These are phyloP conservation scores for Daldinia caldariorum DNA, from an alignment of 495 filamentous ascomycete species.

Conservation along the genomic window DNA sequence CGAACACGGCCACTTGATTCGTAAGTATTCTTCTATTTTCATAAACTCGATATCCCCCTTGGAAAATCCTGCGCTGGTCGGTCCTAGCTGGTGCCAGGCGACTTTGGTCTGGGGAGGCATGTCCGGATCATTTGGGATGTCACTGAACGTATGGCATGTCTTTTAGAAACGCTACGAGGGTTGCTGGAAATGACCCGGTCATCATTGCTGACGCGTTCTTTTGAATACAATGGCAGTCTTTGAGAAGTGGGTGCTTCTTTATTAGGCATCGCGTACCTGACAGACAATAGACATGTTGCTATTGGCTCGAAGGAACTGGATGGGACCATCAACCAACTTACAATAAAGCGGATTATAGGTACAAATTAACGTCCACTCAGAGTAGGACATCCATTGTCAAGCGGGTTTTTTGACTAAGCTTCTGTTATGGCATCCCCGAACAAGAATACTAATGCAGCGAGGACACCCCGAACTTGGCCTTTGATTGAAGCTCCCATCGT, in stretches of 20 bases:
- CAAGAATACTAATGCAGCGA: neutral
- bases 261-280: neutral
- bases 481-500: neutral
- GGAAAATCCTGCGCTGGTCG: neutral
- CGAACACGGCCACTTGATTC: constrained; percentile 27
- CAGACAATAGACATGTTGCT: neutral
- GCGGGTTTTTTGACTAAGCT: neutral
- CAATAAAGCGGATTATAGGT: neutral
- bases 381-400: neutral
- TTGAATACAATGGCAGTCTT: neutral
- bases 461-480: neutral
- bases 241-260: neutral
- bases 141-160: constrained; percentile 9
- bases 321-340: neutral
- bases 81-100: neutral
- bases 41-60: constrained; percentile 7
- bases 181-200: neutral
- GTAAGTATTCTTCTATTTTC: constrained; percentile 31
- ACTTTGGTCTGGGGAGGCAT: constrained; percentile 8
- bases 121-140: constrained; percentile 14
- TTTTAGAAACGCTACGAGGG: neutral
- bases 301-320: neutral
- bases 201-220: neutral
- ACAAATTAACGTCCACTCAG: neutral
- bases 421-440: neutral